phyloP scores from a whole-genome alignment of 371 early-diverging fungal genomes.

The Mortierella sp. region DNA sequence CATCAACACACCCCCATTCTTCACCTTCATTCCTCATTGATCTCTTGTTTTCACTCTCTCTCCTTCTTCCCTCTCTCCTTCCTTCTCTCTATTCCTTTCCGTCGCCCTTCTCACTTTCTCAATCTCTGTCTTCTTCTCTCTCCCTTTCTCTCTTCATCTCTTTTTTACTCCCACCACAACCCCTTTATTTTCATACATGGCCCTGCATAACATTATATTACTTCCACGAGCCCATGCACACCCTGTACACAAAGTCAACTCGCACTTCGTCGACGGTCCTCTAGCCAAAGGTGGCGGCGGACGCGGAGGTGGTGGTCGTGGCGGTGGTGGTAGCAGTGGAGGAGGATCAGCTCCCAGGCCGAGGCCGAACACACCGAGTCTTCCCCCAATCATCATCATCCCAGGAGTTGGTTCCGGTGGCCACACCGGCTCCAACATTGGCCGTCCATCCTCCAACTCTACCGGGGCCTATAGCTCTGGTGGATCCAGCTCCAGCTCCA shows the following conservation, averaged over 20 bases:
- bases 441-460: neutral
- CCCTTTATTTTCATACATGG: neutral
- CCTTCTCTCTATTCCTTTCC: too few relatives aligned
- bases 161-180: too few relatives aligned
- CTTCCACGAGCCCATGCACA: neutral
- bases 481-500: neutral
- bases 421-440: neutral
- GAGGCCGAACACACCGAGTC: neutral
- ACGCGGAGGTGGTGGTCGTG: neutral
- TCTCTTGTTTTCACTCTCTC: too few relatives aligned
- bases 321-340: neutral
- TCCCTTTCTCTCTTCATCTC: neutral
- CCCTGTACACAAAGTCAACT: neutral
- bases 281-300: neutral
- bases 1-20: neutral
- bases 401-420: constrained; percentile 6
- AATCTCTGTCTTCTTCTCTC: neutral
- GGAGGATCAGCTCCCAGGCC: neutral
- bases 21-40: neutral
- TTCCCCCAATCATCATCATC: neutral
- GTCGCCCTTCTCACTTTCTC: neutral
- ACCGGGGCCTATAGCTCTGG: neutral
- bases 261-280: neutral
- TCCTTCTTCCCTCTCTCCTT: neutral
- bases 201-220: neutral